Conservation (phyloP, 129 eudicot genomes). For the Escallonia rubra region DNA sequence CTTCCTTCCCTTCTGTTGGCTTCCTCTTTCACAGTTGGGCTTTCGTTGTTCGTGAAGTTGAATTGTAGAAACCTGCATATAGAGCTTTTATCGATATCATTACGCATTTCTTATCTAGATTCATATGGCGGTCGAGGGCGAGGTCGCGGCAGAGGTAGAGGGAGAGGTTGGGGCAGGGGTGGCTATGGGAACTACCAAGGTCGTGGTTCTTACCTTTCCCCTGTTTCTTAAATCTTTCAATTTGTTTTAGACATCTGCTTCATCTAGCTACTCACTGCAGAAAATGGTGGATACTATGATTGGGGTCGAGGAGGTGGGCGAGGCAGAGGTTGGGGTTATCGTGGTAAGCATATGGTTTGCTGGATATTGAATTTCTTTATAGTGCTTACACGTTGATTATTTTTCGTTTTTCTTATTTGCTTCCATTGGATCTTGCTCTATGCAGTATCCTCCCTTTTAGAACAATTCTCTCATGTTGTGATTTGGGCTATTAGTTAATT, state of each 20-base stretch:
- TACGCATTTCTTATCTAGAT: background rate
- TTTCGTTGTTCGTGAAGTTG: background rate
- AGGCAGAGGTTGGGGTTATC: constrained; percentile 25
- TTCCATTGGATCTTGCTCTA: background rate
- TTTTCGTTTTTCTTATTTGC: background rate
- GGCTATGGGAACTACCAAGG: constrained; percentile 17
- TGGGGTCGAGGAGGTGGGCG: constrained; percentile 22
- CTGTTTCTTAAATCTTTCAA: background rate
- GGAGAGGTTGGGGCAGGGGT: constrained; percentile 8
- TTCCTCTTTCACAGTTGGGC: background rate
- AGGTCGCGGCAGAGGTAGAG: constrained; percentile 21
- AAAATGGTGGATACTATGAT: constrained; percentile 15
- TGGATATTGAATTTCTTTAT: no score
- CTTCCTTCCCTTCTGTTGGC: background rate
- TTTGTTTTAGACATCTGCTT: background rate
- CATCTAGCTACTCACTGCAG: background rate
- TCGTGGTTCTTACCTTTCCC: background rate
- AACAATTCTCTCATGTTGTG: no score
- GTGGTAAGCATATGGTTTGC: constrained; percentile 4
- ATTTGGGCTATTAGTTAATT: background rate
- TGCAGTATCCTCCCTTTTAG: background rate
- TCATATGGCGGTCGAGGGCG: constrained; percentile 13
- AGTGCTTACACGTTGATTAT: no score
- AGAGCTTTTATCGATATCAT: background rate
- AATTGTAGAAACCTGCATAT: background rate